phyloP scores from a whole-genome alignment of 2,329 filamentous ascomycete genomes.

The Ophiosphaerella korrae region DNA sequence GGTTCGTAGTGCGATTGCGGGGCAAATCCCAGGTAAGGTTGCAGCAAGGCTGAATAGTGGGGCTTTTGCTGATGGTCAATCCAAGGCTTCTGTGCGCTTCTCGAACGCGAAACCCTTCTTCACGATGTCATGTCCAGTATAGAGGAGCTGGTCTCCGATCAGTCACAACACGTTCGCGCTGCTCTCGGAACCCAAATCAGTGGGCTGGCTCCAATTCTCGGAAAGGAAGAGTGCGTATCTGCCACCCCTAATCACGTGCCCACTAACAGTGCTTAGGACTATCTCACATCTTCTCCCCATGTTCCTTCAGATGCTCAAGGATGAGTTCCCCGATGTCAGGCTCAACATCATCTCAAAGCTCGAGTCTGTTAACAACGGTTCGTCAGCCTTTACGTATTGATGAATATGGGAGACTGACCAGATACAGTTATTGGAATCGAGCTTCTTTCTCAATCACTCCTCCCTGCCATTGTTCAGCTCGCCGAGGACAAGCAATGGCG shows the following conservation, averaged over 20 bases:
- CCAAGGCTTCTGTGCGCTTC: slow-evolving; percentile 86
- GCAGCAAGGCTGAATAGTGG: slow-evolving; percentile 5
- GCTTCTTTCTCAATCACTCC: slow-evolving; percentile 90
- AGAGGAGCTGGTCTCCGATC: slow-evolving; percentile 94
- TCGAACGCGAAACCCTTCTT: slow-evolving; percentile 85
- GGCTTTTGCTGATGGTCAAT: slow-evolving; percentile 30
- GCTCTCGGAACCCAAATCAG: slow-evolving; percentile 96
- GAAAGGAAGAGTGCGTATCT: slow-evolving; percentile 87
- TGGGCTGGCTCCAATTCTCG: slow-evolving; percentile 92
- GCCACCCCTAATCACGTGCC: slow-evolving; percentile 29
- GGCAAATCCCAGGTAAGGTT: slow-evolving; percentile 81
- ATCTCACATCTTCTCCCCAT: slow-evolving; percentile 96
- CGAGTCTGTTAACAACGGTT: slow-evolving; percentile 95
- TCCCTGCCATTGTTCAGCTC: slow-evolving; percentile 95
- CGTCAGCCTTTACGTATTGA: slow-evolving; percentile 22
- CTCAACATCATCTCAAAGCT: slow-evolving; percentile 99
- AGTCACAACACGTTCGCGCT: slow-evolving; percentile 94
- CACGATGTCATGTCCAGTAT: slow-evolving; percentile 97
- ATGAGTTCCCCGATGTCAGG: slow-evolving; percentile 96
- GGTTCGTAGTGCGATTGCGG: slow-evolving; percentile 93
- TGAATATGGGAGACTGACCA: slow-evolving; percentile 12
- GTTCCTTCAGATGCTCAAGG: slow-evolving; percentile 99
- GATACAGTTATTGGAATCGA: slow-evolving; percentile 91
- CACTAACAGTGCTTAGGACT: slow-evolving; percentile 63
- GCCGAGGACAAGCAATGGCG: slow-evolving; percentile 99